Evolutionary conservation across 129 eudicot species (phyloP).

Genomic region (Centaurea solstitialis): DNA sequence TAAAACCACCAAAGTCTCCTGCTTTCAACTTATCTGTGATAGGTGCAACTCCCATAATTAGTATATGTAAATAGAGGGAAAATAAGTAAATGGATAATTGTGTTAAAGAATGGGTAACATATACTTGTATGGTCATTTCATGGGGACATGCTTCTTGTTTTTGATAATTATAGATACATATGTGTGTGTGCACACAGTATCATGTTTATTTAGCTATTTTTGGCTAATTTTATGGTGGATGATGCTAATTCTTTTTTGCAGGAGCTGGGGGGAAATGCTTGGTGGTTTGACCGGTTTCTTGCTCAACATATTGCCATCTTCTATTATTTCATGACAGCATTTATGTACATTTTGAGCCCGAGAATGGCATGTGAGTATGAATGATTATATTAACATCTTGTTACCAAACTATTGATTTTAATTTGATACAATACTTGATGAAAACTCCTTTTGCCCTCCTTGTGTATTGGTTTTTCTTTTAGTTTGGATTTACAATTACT

Average conservation of each 20-base stretch:
- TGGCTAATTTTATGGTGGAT: not conserved
- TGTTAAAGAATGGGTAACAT: not conserved
- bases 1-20: too few species aligned
- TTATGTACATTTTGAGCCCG: conserved; percentile 85
- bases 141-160: not conserved
- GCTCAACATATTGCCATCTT: conserved; percentile 86
- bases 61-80: not conserved
- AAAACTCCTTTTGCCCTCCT: conserved; percentile 6
- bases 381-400: not conserved
- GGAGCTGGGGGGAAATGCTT: conserved; percentile 98
- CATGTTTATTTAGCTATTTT: not conserved
- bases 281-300: conserved; percentile 97
- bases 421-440: conserved; percentile 1
- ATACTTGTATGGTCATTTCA: not conserved
- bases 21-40: too few species aligned
- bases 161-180: not conserved
- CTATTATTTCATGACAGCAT: conserved; percentile 86
- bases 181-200: not conserved
- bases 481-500: not conserved
- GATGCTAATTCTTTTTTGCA: conserved; percentile 39
- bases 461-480: not conserved
- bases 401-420: not conserved
- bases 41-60: not conserved
- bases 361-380: conserved; percentile 96
- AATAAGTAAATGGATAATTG: not conserved